Evolutionary conservation across 768 basidiomycete species (phyloP), one percentile per base, ranked within the genome.

Genomic region (Sporobolomyces roseus): DNA sequence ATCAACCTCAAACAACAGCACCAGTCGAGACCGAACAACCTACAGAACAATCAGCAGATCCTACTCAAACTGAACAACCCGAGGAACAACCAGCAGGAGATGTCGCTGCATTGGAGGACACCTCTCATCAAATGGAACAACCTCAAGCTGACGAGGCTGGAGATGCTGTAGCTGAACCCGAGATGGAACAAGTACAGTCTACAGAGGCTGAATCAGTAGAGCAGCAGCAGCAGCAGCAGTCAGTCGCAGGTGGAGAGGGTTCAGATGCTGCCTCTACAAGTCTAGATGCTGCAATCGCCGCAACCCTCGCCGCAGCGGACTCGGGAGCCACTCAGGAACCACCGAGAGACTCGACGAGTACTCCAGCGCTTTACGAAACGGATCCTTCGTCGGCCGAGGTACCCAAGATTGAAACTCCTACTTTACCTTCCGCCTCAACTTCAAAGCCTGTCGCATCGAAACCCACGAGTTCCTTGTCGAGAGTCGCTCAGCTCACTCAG

Each of bases 401-500:
- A 6, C 67, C 67, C 41, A 59, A 51, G 23, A 43, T 59, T 5
- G 67, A 63, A 27, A 56, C 54, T 35, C 54, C 56, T 12, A 43
- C 52, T 43, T 33, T 27, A n/a, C 51, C 23, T 21, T n/a, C 36
- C 4, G 29, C 56, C 35, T 14, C 50, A 19, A 50, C 50, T 32
- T 23, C 61, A 17, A 60, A 60, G 35, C 58, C 63, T 17, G 55
- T 55, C 6, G 3, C 41, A 4, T 41, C 52, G 29, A 63, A 63
- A 43, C 36, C 48, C 19, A 41, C 65, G 46, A 55, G 63, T 25
- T 58, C 69, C 2, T 52, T 74, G 0, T 72, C 75, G 51, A 48
- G 72, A 45, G 46, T 74, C 0, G 72, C 70, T 6, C 73, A 75
- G 56, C 66, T 76, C 21, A 58, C 56, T 1, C 62, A 69, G 63